Conservation (phyloP, 305 asterid species). For the Rubia tinctorum region DNA sequence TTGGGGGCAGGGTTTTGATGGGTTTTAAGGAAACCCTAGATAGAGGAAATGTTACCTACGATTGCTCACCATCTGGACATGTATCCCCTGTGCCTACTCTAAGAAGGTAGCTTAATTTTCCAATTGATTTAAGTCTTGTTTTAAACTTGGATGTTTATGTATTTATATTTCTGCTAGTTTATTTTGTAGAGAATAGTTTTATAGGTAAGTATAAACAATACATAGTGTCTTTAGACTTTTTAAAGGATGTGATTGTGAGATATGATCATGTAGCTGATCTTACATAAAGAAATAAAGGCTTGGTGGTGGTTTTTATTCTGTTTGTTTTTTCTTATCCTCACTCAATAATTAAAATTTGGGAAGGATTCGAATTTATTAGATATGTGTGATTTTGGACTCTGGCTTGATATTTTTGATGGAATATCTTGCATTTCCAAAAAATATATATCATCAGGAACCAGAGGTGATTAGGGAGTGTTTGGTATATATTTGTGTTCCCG, state of each 20-base stretch:
- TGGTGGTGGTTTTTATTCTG: neutral
- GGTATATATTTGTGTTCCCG: too few relatives aligned
- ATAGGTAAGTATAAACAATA: too few relatives aligned
- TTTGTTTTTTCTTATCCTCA: neutral
- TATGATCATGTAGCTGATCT: neutral
- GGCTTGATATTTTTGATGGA: neutral
- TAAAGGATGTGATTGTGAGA: neutral
- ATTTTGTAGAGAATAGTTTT: neutral
- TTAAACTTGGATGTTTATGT: too few relatives aligned
- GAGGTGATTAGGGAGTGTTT: neutral
- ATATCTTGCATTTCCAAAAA: neutral
- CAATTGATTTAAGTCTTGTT: neutral
- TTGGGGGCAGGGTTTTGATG: constrained; percentile 51
- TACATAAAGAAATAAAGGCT: neutral
- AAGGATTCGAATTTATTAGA: neutral
- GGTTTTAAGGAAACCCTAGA: constrained; percentile 70
- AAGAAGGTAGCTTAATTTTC: constrained; percentile 56
- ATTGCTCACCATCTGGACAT: constrained; percentile 95
- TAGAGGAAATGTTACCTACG: constrained; percentile 79
- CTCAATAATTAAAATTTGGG: neutral
- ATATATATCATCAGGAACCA: neutral
- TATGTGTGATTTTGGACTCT: too few relatives aligned
- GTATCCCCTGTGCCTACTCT: constrained; percentile 77
- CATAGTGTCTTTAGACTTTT: neutral
- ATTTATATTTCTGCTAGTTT: too few relatives aligned